phyloP scores from a whole-genome alignment of 1,139 yeast genomes.

The Schizosaccharomyces versatilis region DNA sequence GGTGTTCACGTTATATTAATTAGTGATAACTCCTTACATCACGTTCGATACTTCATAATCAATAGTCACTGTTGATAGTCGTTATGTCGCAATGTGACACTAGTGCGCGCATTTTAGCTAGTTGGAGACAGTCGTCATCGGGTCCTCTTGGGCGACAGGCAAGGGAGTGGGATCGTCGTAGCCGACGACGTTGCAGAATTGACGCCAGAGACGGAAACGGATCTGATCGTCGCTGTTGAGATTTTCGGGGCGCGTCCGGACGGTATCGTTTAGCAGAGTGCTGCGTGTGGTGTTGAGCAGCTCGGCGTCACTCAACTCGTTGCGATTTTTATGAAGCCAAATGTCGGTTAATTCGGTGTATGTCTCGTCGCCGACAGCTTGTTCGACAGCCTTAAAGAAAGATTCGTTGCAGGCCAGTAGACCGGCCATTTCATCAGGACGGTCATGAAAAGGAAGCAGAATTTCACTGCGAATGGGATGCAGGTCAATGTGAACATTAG shows the following conservation, averaged over 20 bases:
- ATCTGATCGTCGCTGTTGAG: not conserved
- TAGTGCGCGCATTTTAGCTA: no score
- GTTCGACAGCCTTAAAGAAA: not conserved
- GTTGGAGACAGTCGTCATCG: no score
- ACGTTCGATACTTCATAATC: no score
- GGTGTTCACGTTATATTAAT: no score
- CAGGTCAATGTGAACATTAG: conserved; percentile 1
- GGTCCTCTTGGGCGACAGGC: no score
- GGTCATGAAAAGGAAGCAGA: not conserved
- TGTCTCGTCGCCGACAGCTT: not conserved
- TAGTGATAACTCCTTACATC: no score
- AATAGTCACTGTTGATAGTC: no score
- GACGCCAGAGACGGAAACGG: not conserved
- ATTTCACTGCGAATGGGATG: not conserved
- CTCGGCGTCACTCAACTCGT: not conserved
- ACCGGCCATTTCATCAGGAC: not conserved
- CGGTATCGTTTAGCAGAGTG: not conserved
- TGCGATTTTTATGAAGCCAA: not conserved
- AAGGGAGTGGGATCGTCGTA: not conserved
- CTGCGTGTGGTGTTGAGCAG: not conserved
- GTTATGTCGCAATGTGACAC: no score
- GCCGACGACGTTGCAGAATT: not conserved
- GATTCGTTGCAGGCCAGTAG: not conserved
- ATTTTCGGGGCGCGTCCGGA: not conserved
- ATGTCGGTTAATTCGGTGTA: not conserved